These are phyloP conservation scores for Yamadazyma aaseri DNA, from an alignment of 1,139 yeast species.

Conservation along the genomic window DNA sequence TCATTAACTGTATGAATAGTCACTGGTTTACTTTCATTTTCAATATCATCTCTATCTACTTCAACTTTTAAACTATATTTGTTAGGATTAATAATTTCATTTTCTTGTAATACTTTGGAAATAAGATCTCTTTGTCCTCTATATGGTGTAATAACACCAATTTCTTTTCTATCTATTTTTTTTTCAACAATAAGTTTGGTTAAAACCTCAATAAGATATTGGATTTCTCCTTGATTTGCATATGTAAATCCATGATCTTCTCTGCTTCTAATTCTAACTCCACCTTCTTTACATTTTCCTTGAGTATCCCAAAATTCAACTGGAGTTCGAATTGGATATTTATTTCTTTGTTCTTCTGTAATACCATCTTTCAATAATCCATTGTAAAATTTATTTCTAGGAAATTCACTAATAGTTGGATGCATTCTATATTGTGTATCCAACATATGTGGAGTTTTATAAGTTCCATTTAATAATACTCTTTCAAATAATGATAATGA, in stretches of 20 bases:
- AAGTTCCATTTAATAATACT: slow-evolving; percentile 54
- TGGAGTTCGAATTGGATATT: slow-evolving; percentile 44
- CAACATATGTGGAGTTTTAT: slow-evolving; percentile 61
- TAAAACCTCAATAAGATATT: slow-evolving; percentile 44
- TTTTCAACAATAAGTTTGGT: slow-evolving; percentile 54
- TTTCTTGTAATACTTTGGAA: slow-evolving; percentile 48
- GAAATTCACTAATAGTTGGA: slow-evolving; percentile 63
- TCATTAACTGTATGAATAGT: slow-evolving; percentile 63
- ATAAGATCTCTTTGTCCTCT: slow-evolving; percentile 69
- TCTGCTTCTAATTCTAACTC: slow-evolving; percentile 45
- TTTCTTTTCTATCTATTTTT: slow-evolving; percentile 46
- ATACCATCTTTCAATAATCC: slow-evolving; percentile 61
- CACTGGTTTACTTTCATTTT: slow-evolving; percentile 48
- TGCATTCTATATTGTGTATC: slow-evolving; percentile 77
- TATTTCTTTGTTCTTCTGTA: slow-evolving; percentile 44
- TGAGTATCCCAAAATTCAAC: slow-evolving; percentile 55
- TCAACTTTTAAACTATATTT: slow-evolving; percentile 49
- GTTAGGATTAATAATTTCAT: slow-evolving; percentile 56
- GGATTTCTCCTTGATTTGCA: slow-evolving; percentile 53
- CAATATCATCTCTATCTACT: slow-evolving; percentile 55
- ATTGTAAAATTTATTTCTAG: slow-evolving; percentile 55
- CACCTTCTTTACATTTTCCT: slow-evolving; percentile 40
- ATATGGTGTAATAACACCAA: slow-evolving; percentile 71
- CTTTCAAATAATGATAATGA: slow-evolving; percentile 62
- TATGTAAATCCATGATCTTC: slow-evolving; percentile 55